These are phyloP conservation scores for Tulasnella sp. DNA, from an alignment of 768 basidiomycete genomes.

Conservation along the genomic window DNA sequence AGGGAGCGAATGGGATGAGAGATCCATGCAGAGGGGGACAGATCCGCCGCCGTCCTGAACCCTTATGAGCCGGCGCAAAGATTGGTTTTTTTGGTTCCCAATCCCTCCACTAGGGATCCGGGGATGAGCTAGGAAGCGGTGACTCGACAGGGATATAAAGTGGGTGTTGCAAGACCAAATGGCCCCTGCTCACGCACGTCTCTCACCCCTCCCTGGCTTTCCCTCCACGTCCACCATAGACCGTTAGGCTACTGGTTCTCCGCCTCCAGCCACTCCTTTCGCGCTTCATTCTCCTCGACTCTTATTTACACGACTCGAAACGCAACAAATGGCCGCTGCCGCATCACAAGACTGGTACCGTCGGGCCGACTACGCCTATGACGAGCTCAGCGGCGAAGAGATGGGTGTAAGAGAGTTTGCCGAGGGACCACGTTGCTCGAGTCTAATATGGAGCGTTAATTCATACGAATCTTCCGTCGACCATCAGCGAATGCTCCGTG, in stretches of 20 bases:
- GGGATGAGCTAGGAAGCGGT: background rate
- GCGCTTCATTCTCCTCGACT: background rate
- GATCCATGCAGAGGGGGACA: background rate
- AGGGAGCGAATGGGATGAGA: background rate
- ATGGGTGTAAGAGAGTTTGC: background rate
- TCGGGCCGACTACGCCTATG: background rate
- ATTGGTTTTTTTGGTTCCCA: background rate
- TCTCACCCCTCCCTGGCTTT: background rate
- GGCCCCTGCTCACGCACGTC: background rate
- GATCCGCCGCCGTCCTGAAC: background rate
- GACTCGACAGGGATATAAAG: background rate
- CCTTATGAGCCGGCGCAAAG: background rate
- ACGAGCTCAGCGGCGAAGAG: background rate
- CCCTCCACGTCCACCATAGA: background rate
- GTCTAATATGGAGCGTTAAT: background rate
- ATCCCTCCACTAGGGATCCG: background rate
- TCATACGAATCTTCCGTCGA: slow-evolving; percentile 6
- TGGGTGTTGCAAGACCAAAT: background rate
- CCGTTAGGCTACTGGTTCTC: background rate
- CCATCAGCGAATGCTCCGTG: background rate
- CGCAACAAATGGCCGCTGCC: background rate
- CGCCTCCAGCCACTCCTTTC: background rate
- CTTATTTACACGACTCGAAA: background rate
- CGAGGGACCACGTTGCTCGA: background rate
- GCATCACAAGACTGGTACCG: background rate